These are phyloP conservation scores for Pleurotus giganteus DNA, from an alignment of 768 basidiomycete genomes.

Conservation along the genomic window DNA sequence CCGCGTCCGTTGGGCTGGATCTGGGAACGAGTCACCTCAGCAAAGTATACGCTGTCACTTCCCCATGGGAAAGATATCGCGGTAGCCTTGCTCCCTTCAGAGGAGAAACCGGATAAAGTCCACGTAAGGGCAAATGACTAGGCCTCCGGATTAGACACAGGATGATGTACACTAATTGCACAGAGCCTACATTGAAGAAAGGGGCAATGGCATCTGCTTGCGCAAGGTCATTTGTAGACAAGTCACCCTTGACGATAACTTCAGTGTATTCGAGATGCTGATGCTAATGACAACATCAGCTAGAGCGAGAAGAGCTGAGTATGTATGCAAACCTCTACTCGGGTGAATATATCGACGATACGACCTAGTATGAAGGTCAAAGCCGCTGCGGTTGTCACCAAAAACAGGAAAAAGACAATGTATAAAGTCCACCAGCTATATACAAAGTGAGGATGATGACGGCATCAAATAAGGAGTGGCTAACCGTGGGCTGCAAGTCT, in stretches of 20 bases:
- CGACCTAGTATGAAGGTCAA: constrained; percentile 37
- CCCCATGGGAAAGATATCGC: constrained; percentile 30
- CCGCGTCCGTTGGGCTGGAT: constrained; percentile 31
- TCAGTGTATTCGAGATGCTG: constrained; percentile 31
- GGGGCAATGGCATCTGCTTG: constrained; percentile 23
- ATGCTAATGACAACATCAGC: constrained; percentile 21
- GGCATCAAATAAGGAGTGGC: constrained; percentile 25
- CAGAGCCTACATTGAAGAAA: constrained; percentile 25
- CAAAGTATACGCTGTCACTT: constrained; percentile 33
- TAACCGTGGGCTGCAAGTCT: background rate
- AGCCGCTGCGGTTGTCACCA: constrained; percentile 22
- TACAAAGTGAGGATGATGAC: constrained; percentile 17
- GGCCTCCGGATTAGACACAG: background rate
- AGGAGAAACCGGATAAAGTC: constrained; percentile 34
- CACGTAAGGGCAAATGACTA: constrained; percentile 35
- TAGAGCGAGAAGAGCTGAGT: background rate
- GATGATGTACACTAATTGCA: background rate
- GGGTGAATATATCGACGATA: constrained; percentile 30
- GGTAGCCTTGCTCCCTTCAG: constrained; percentile 28
- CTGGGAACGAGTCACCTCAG: constrained; percentile 33
- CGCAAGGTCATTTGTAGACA: constrained; percentile 30
- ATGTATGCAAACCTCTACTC: constrained; percentile 20
- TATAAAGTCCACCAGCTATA: constrained; percentile 36
- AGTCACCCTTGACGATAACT: constrained; percentile 32
- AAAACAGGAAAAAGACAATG: constrained; percentile 32